Evolutionary conservation across 768 basidiomycete species (phyloP).

Genomic region (Leccinum subtestaceum): DNA sequence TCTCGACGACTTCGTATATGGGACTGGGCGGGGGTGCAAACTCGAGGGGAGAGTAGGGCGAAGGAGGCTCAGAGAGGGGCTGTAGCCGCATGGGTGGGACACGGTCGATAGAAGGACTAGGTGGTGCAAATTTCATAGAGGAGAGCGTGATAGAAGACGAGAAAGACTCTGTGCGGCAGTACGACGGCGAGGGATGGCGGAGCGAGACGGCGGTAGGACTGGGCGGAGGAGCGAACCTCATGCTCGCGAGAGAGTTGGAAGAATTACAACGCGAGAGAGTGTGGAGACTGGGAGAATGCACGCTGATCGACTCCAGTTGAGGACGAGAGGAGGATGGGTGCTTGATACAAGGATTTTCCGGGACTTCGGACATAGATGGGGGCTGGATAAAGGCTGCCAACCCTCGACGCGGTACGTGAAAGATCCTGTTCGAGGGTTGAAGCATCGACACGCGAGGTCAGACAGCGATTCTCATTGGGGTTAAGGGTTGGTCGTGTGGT

Average conservation of each 20-base stretch:
- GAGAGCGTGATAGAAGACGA: conserved; percentile 25
- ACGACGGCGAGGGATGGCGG: conserved; percentile 11
- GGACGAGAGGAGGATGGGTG: conserved; percentile 13
- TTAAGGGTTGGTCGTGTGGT: no score
- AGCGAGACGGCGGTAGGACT: conserved; percentile 18
- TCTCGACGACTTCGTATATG: conserved; percentile 13
- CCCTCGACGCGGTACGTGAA: no score
- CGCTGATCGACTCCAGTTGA: conserved; percentile 17
- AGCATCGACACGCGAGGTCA: no score
- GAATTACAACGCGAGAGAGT: conserved; percentile 20
- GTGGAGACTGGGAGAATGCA: conserved; percentile 20
- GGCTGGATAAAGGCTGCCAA: conserved; percentile 9
- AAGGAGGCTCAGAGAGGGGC: conserved; percentile 24
- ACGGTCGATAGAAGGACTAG: conserved; percentile 22
- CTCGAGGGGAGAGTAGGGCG: conserved; percentile 32
- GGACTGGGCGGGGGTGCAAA: conserved; percentile 24
- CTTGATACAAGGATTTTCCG: conserved; percentile 1
- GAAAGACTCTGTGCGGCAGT: conserved; percentile 4
- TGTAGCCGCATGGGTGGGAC: conserved; percentile 9
- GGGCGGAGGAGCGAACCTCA: conserved; percentile 31
- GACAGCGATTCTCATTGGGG: no score
- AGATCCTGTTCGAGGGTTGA: no score
- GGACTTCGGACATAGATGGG: conserved; percentile 19
- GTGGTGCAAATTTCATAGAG: conserved; percentile 29
- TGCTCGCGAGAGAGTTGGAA: conserved; percentile 28